Percentiles rank a stretch among this genome's conserved stretches.
Conservation (phyloP, 2,329 filamentous ascomycete species). For the Leptographium flavum region DNA sequence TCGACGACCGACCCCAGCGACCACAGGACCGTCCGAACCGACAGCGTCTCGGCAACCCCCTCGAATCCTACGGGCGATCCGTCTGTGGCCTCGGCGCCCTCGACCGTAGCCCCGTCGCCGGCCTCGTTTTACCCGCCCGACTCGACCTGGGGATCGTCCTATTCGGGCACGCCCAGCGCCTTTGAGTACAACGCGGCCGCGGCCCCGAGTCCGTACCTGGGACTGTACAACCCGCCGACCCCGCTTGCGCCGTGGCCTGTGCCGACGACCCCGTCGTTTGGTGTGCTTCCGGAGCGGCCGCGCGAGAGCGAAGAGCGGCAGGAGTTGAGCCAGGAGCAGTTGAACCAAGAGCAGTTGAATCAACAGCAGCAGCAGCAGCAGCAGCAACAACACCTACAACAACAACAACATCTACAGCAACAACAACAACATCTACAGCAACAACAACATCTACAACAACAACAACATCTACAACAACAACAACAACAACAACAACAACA, state of each 20-base stretch:
- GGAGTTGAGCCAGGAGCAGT: too few species aligned
- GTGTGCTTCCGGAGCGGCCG: too few species aligned
- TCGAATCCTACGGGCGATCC: conserved; percentile 7
- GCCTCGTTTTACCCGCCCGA: conserved; percentile 11
- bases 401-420: too few species aligned
- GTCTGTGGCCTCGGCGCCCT: not conserved
- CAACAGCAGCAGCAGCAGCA: not conserved
- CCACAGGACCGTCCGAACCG: conserved; percentile 9
- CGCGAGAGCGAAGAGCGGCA: too few species aligned
- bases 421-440: too few species aligned
- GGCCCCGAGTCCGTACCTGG: conserved; percentile 21
- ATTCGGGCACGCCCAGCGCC: conserved; percentile 23
- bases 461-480: not conserved
- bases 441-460: conserved; percentile 1
- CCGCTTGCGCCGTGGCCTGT: conserved; percentile 18
- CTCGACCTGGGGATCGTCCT: conserved; percentile 25
- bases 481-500: not conserved
- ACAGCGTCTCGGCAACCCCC: conserved; percentile 12
- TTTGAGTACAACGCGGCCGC: conserved; percentile 19
- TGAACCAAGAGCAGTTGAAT: too few species aligned
- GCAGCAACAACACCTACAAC: too few species aligned
- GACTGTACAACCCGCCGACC: conserved; percentile 15
- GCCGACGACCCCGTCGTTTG: too few species aligned
- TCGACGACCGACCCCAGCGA: conserved; percentile 6
- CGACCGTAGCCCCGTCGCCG: not conserved